phyloP scores from a whole-genome alignment of 2,329 filamentous ascomycete genomes.

The Fusarium luffae region DNA sequence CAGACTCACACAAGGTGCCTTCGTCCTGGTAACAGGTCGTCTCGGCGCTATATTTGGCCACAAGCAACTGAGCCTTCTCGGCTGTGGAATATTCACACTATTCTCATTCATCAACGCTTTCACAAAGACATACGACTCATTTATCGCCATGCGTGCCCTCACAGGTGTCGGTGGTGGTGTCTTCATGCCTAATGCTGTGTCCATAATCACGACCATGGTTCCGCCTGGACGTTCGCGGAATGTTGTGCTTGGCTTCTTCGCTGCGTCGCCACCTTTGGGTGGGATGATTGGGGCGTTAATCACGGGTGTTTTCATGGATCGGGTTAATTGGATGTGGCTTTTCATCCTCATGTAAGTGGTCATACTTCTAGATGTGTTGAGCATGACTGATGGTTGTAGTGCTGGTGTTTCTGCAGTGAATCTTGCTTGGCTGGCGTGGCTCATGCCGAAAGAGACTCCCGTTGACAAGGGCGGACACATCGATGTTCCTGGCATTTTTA shows the following conservation, averaged over 20 bases:
- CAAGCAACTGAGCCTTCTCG: slow-evolving; percentile 56
- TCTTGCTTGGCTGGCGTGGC: slow-evolving; percentile 4
- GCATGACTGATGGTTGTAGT: not conserved
- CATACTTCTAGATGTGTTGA: too few relatives aligned
- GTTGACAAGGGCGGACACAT: slow-evolving; percentile 44
- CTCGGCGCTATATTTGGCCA: slow-evolving; percentile 65
- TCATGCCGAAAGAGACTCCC: slow-evolving; percentile 31
- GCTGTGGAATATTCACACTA: slow-evolving; percentile 54
- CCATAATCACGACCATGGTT: slow-evolving; percentile 60
- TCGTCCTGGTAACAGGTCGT: slow-evolving; percentile 63
- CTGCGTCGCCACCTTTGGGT: slow-evolving; percentile 53
- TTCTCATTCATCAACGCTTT: slow-evolving; percentile 59
- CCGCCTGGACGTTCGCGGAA: slow-evolving; percentile 55
- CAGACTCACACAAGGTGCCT: slow-evolving; percentile 62
- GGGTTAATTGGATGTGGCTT: slow-evolving; percentile 2
- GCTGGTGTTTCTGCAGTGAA: slow-evolving; percentile 13
- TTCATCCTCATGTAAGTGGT: slow-evolving; percentile 13
- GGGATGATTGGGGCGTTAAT: slow-evolving; percentile 30
- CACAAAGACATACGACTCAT: slow-evolving; percentile 54
- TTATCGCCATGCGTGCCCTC: slow-evolving; percentile 58
- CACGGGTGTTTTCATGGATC: not conserved
- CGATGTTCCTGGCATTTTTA: slow-evolving; percentile 21
- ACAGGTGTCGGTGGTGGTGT: slow-evolving; percentile 61
- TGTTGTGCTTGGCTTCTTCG: slow-evolving; percentile 32
- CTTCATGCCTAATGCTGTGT: slow-evolving; percentile 64